These are phyloP conservation scores for Melaleuca quinquenervia DNA, from an alignment of 345 rosid species.

Conservation along the genomic window DNA sequence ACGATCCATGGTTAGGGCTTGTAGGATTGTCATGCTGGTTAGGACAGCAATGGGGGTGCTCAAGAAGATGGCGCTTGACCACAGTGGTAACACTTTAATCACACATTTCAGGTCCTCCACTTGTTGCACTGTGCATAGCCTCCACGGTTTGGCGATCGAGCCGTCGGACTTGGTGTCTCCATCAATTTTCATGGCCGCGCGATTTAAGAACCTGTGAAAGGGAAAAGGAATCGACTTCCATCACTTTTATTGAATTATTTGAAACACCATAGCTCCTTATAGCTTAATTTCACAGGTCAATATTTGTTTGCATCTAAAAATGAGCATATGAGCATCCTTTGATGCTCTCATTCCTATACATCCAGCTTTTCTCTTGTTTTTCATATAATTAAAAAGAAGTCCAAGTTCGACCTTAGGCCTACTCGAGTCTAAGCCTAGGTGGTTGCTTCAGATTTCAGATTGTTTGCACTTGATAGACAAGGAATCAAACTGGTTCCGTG, in stretches of 20 bases:
- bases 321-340: too few relatives aligned
- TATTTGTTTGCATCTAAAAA: not conserved
- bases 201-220: slow-evolving; percentile 22
- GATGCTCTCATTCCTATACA: not conserved
- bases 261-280: not conserved
- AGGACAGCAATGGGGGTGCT: slow-evolving; percentile 15
- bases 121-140: slow-evolving; percentile 39
- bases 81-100: slow-evolving; percentile 27
- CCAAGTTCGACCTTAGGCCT: not conserved
- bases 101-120: slow-evolving; percentile 53
- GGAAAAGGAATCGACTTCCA: not conserved
- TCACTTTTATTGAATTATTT: not conserved
- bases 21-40: slow-evolving; percentile 24
- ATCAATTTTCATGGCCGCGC: slow-evolving; percentile 29
- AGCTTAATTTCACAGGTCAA: not conserved
- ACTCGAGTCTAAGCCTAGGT: not conserved
- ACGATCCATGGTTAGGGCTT: slow-evolving; percentile 40
- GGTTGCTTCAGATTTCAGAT: not conserved
- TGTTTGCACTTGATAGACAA: not conserved
- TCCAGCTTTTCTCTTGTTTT: not conserved
- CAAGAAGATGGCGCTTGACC: slow-evolving; percentile 18
- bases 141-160: slow-evolving; percentile 26
- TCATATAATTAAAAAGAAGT: not conserved
- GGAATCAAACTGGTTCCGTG: not conserved
- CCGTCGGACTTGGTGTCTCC: slow-evolving; percentile 17